These are phyloP conservation scores for Ogataea methylovora DNA, from an alignment of 805 yeast species.

Conservation along the genomic window DNA sequence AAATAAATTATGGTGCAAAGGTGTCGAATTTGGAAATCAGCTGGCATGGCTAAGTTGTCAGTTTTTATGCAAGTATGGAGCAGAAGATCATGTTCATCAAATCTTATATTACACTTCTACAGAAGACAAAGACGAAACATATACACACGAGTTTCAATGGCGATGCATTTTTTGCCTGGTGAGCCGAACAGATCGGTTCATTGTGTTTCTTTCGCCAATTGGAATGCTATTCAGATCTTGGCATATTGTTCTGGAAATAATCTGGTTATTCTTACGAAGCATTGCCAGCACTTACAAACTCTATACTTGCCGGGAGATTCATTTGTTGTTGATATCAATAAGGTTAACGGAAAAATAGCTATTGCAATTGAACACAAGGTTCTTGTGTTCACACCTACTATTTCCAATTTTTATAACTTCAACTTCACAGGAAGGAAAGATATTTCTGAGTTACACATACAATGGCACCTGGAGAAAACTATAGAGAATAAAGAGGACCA, in stretches of 20 bases:
- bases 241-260: slow-evolving; percentile 87
- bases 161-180: slow-evolving; percentile 75
- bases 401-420: slow-evolving; percentile 34
- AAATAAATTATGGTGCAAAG: no score
- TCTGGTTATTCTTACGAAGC: slow-evolving; percentile 55
- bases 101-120: no score
- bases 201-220: slow-evolving; percentile 49
- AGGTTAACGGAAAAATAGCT: slow-evolving; percentile 54
- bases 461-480: slow-evolving; percentile 24
- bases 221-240: slow-evolving; percentile 60
- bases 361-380: slow-evolving; percentile 40
- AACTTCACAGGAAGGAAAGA: slow-evolving; percentile 26
- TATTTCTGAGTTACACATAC: slow-evolving; percentile 20
- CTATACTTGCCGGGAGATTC: slow-evolving; percentile 65
- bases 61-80: no score
- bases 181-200: slow-evolving; percentile 58
- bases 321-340: slow-evolving; percentile 54
- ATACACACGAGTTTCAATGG: no score
- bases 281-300: slow-evolving; percentile 60
- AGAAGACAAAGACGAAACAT: not conserved
- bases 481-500: slow-evolving; percentile 15
- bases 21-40: no score
- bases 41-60: no score
- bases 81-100: no score
- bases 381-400: slow-evolving; percentile 47